Evolutionary conservation across 129 eudicot species (phyloP), one percentile per base, ranked within the genome.

Genomic region (Flaveria brownii): DNA sequence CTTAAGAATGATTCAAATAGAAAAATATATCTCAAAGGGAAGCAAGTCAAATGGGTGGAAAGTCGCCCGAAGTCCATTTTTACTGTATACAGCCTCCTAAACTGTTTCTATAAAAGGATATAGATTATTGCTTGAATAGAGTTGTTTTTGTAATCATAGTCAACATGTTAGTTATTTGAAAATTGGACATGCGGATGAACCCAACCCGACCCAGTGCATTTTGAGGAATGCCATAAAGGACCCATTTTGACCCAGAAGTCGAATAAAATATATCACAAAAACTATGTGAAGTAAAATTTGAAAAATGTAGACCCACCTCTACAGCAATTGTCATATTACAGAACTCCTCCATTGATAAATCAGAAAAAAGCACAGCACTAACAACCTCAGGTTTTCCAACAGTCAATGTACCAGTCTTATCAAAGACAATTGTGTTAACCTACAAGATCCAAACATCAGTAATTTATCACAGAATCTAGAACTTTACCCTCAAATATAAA

Each of bases 341-440:
- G 23, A 82, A 82, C 63, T 77, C 85, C 23, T 73, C 82, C 74
- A 78, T 77, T 56, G 68, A 25, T 55, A 77, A 52, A 20, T 77
- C 74, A 36, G 81, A 77, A 72, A 82, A 62, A 25, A 82, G 75
- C 49, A 57, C 78, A 69, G 13, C 70, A 13, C 47, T 77, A 42
- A 82, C 82, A 16, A 82, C 82, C 39, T 77, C 70, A 1, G 85
- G 85, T 78, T 82, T 82, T 65, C 85, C 85, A 65, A 82, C 78
- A 25, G 85, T 82, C 70, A 82, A 49, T 33, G 85, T 82, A 36
- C 85, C 85, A 23, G 85, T 82, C 59, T 82, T 82, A 50, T 82
- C 85, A 49, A 82, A 82, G 2, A 82, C 85, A 67, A 82, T 77
- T 33, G 78, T 71, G 59, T 82, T 82, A 47, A 82, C 85, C 85